phyloP scores from a whole-genome alignment of 1,284 basidiomycete genomes.

The Ustilago cynodontis region DNA sequence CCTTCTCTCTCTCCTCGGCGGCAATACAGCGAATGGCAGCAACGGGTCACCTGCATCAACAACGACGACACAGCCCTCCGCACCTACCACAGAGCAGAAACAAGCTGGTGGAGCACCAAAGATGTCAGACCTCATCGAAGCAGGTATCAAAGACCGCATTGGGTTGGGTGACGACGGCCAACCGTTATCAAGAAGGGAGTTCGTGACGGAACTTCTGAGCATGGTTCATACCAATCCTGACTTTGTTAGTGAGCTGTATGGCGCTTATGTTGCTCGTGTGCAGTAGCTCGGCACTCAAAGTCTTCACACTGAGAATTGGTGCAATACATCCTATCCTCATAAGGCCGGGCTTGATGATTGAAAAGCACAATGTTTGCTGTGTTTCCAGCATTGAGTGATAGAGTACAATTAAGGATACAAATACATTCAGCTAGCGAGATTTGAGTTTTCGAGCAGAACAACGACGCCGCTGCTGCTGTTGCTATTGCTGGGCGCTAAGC shows the following conservation, averaged over 20 bases:
- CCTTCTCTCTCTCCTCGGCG: slow-evolving; percentile 24
- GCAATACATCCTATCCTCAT: not conserved
- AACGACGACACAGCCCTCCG: slow-evolving; percentile 2
- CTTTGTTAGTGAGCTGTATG: slow-evolving; percentile 60
- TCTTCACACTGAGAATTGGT: not conserved
- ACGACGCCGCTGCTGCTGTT: not conserved
- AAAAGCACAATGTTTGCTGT: not conserved
- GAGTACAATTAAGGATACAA: not conserved
- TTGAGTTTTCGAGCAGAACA: not conserved
- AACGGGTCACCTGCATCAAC: not conserved
- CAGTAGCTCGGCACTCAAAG: not conserved
- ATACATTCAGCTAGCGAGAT: not conserved
- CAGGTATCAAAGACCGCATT: slow-evolving; percentile 70
- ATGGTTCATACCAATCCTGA: slow-evolving; percentile 74
- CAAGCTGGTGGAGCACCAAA: slow-evolving; percentile 53
- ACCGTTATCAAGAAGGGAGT: slow-evolving; percentile 75
- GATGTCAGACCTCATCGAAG: slow-evolving; percentile 72
- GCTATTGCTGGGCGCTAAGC: not conserved
- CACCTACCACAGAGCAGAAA: not conserved
- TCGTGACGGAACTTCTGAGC: slow-evolving; percentile 77
- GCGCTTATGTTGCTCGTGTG: slow-evolving; percentile 37
- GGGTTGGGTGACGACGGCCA: slow-evolving; percentile 64
- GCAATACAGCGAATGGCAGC: not conserved
- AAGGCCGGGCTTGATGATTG: not conserved
- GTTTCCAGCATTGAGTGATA: not conserved